Base-by-base conservation (phyloP, 345 rosid species). In the Heritiera littoralis region DNA sequence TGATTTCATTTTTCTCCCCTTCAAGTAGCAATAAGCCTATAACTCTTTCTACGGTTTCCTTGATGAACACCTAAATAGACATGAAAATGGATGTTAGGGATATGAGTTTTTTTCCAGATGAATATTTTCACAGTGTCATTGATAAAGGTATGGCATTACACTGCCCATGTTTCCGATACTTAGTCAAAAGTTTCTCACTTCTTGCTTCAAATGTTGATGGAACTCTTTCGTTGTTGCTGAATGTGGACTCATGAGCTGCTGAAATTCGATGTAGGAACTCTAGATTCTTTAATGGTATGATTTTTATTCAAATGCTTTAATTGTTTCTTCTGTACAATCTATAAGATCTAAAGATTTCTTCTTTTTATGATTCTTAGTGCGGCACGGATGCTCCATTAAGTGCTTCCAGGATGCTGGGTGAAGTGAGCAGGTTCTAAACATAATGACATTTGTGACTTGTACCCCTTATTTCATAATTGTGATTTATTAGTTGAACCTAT, bases 201-300 rank as follows among this genome's bases (percentile, higher is more conserved):
- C 49, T 23, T 80, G 77, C 23, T 45, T 79, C 78, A 9, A 67
- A 78, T 75, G 85, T 80, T 81, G 77, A 80, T 78, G 51, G 6
- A 3, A n/a, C 73, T 61, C 79, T 72, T n/a, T 73, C 81, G 61
- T 83, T 88, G 75, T 67, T 77, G 72, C 75, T 67, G 79, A 83
- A 86, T 69, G 75, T 32, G 32, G 64, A 38, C 72, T 72, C 46
- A 17, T 73, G 83, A 76, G 75, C 67, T 48, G 58, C 75, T 75
- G 76, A 72, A 71, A 60, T 75, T 74, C 38, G 20, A 75, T 78
- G 75, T 85, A 95, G 98, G 99, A 81, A 95, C 99, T 9, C 97
- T 92, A 80, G 97, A 93, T 90, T 95, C 99, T 18, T 89, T 95
- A 83, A 90, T 95, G 98, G 99, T 93, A 93, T 61, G 93, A 58